Evolutionary conservation across 176 grass and related monocot genomes (phyloP).

Genomic region (Pontederia crassipes): DNA sequence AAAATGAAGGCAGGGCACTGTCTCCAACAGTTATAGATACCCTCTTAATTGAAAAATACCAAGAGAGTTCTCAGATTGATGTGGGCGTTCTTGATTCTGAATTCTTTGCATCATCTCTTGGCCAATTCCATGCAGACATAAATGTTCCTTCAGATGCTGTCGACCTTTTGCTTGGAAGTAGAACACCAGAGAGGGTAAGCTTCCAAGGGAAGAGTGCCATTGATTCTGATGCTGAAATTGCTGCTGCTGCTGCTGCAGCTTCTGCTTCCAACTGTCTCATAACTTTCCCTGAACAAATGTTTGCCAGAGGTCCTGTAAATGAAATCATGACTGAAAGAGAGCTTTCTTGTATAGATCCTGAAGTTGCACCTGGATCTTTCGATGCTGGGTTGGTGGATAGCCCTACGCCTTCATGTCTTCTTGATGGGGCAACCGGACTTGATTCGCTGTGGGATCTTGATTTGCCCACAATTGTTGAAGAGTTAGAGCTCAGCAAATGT

Average conservation of each 20-base stretch:
- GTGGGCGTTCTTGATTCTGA: slow-evolving; percentile 9
- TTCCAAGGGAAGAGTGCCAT: slow-evolving; percentile 33
- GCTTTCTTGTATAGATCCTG: slow-evolving; percentile 22
- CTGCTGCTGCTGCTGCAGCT: slow-evolving; percentile 12
- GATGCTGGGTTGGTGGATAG: slow-evolving; percentile 13
- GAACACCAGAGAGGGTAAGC: slow-evolving; percentile 14
- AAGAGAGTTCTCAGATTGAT: slow-evolving; percentile 1
- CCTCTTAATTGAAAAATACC: not conserved
- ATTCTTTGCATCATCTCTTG: not conserved
- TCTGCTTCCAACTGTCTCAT: slow-evolving; percentile 22
- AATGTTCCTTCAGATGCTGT: slow-evolving; percentile 18
- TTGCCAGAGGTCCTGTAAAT: not conserved
- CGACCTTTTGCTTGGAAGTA: not conserved
- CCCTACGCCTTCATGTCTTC: slow-evolving; percentile 15
- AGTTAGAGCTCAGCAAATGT: slow-evolving; percentile 35
- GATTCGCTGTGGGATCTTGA: slow-evolving; percentile 45
- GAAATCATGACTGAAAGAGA: slow-evolving; percentile 20
- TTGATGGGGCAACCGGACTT: slow-evolving; percentile 16
- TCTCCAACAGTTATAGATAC: slow-evolving; percentile 23
- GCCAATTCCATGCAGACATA: slow-evolving; percentile 1
- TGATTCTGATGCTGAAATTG: slow-evolving; percentile 16
- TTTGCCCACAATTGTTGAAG: slow-evolving; percentile 25
- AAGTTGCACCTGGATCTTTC: slow-evolving; percentile 20
- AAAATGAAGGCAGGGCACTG: slow-evolving; percentile 16
- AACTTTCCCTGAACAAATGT: slow-evolving; percentile 27